phyloP scores from a whole-genome alignment of 306 rosid species.

The Prunus mume region DNA sequence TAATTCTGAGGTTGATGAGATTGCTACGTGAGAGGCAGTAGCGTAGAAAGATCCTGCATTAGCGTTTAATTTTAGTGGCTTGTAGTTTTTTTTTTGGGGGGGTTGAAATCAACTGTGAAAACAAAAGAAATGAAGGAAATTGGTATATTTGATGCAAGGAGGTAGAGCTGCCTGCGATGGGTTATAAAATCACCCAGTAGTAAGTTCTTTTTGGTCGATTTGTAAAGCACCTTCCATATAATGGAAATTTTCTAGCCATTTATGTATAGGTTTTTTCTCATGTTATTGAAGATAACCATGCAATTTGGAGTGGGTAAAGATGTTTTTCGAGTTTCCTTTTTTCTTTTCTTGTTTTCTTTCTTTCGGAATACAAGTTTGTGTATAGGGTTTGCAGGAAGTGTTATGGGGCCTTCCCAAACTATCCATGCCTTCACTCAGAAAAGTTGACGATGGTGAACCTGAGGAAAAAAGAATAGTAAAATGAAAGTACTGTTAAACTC shows the following conservation, averaged over 20 bases:
- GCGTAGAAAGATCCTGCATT: slow-evolving; percentile 20
- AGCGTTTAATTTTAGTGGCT: slow-evolving; percentile 1
- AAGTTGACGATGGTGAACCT: too few species aligned
- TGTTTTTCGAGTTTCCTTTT: too few species aligned
- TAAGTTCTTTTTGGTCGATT: slow-evolving; percentile 3
- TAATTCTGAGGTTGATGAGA: slow-evolving; percentile 76
- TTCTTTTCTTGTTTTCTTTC: too few species aligned
- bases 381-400: too few species aligned
- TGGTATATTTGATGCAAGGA: neutral
- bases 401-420: too few species aligned
- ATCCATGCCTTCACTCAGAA: too few species aligned
- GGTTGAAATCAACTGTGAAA: neutral
- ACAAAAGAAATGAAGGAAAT: neutral
- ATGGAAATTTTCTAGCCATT: neutral
- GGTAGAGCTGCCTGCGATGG: slow-evolving; percentile 1
- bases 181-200: slow-evolving; percentile 9
- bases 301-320: too few species aligned
- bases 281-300: too few species aligned
- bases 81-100: neutral
- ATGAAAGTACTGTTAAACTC: too few species aligned
- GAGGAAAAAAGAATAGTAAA: too few species aligned
- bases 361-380: too few species aligned
- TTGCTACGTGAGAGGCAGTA: slow-evolving; percentile 39
- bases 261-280: neutral
- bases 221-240: slow-evolving; percentile 16